Percentiles rank a stretch among this genome's conserved stretches.
Evolutionary conservation across 2,329 filamentous ascomycete genomes (phyloP).

Genomic region (Furcasterigmium sp.): DNA sequence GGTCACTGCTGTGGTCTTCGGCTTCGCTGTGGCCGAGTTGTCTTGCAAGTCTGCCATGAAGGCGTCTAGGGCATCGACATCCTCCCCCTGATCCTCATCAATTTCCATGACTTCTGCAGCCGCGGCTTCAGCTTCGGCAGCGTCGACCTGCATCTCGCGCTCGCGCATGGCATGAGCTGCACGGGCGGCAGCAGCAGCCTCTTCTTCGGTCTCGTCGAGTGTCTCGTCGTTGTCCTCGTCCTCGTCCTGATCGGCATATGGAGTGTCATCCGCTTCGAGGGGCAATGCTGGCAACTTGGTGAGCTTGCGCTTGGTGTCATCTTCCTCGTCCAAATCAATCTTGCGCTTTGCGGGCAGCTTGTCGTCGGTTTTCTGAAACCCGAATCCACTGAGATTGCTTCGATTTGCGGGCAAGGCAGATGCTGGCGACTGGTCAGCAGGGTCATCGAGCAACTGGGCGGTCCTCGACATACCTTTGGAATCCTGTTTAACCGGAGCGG

Average conservation of each 20-base stretch:
- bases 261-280: conserved; percentile 56
- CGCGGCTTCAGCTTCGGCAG: conserved; percentile 41
- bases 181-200: conserved; percentile 77
- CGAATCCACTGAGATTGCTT: conserved; percentile 77
- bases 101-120: conserved; percentile 51
- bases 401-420: conserved; percentile 61
- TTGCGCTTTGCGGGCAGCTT: conserved; percentile 67
- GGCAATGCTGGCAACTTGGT: conserved; percentile 81
- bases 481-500: conserved; percentile 24
- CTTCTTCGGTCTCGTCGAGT: conserved; percentile 77
- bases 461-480: conserved; percentile 26
- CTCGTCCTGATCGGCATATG: conserved; percentile 58
- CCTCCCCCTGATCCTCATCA: conserved; percentile 45
- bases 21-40: conserved; percentile 20
- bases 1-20: conserved; percentile 7
- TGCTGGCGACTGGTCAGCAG: conserved; percentile 19
- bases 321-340: conserved; percentile 83
- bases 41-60: conserved; percentile 76
- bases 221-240: conserved; percentile 69
- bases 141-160: conserved; percentile 52
- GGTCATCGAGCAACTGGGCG: neutral
- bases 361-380: conserved; percentile 71
- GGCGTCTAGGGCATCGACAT: conserved; percentile 88
- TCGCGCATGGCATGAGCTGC: conserved; percentile 82
- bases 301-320: conserved; percentile 79